phyloP scores from a whole-genome alignment of 192 early-diverging fungal genomes.

The Coemansia sp. region DNA sequence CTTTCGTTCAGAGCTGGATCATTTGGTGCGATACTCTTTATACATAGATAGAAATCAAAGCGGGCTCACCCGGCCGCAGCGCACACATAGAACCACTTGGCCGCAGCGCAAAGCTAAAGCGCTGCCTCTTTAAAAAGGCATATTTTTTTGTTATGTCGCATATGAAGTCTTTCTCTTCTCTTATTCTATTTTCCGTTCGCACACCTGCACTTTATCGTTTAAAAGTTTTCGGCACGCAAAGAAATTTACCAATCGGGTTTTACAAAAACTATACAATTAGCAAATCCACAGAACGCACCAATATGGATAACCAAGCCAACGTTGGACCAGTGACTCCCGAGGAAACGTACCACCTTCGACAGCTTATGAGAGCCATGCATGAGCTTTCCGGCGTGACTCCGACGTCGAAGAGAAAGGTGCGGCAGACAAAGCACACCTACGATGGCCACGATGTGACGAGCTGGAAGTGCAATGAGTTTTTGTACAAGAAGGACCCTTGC shows the following conservation, averaged over 20 bases:
- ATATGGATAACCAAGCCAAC: not conserved
- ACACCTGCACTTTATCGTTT: not conserved
- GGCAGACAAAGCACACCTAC: conserved; percentile 29
- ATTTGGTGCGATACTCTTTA: no score
- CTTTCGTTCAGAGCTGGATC: no score
- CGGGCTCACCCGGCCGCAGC: no score
- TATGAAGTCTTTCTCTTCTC: not conserved
- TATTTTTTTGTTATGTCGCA: not conserved
- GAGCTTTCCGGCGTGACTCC: conserved; percentile 12
- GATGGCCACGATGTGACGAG: conserved; percentile 30
- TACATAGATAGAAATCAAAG: no score
- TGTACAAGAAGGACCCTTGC: conserved; percentile 64
- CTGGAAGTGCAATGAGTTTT: conserved; percentile 71
- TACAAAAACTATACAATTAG: conserved; percentile 1
- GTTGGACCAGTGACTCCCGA: conserved; percentile 19
- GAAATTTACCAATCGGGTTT: not conserved
- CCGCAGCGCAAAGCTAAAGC: not conserved
- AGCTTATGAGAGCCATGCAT: conserved; percentile 36
- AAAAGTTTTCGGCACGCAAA: not conserved
- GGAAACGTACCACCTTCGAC: conserved; percentile 26
- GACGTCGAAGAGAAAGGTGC: conserved; percentile 38
- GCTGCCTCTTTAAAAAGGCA: not conserved
- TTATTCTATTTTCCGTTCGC: not conserved
- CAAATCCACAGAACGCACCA: not conserved
- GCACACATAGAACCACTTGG: not conserved